Evolutionary conservation across 2,329 filamentous ascomycete genomes (phyloP).

Genomic region (Didymella pomorum): DNA sequence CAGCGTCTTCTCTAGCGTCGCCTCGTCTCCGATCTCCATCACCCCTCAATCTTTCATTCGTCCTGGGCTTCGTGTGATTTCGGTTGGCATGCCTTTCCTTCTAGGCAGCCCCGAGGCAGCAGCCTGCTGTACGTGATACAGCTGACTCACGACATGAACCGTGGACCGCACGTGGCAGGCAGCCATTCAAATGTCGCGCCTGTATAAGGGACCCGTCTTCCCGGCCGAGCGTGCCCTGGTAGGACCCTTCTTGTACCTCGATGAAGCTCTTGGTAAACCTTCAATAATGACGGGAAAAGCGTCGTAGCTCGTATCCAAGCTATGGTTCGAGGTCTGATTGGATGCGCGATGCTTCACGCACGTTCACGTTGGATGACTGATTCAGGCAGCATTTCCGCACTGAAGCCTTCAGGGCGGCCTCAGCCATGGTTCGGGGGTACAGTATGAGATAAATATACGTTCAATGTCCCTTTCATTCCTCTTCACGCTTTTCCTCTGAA

Average conservation of each 20-base stretch:
- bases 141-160: background rate
- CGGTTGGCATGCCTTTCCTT: background rate
- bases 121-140: background rate
- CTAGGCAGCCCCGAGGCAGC: background rate
- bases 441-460: conserved; percentile 8
- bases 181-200: background rate
- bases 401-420: conserved; percentile 8
- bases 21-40: background rate
- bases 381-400: conserved; percentile 21
- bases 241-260: background rate
- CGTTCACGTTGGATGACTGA: conserved; percentile 13
- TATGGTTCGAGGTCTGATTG: conserved; percentile 12
- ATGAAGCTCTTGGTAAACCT: background rate
- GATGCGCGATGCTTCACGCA: conserved; percentile 20
- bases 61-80: background rate
- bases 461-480: background rate
- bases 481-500: conserved; percentile 6
- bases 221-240: background rate
- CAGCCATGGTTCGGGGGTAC: background rate
- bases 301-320: background rate
- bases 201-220: background rate
- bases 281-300: background rate
- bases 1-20: conserved; percentile 15
- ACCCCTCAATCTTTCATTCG: background rate
- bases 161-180: background rate